Percentiles rank a stretch among this genome's conserved stretches.
Evolutionary conservation across 257 asterid genomes (phyloP).

Genomic region (Ehretia macrophylla): DNA sequence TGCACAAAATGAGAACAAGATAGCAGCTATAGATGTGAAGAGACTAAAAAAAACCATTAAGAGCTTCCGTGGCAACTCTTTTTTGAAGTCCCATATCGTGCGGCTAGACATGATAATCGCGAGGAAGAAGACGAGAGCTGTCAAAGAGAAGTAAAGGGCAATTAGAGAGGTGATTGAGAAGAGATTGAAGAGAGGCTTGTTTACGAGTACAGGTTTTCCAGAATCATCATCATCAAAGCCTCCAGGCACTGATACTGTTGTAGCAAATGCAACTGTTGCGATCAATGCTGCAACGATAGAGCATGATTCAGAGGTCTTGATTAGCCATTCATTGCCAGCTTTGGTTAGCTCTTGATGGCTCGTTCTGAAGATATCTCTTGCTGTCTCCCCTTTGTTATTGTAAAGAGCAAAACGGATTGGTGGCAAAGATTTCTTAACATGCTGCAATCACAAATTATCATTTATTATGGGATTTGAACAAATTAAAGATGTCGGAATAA

Average conservation of each 20-base stretch:
- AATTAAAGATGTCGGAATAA: too few species aligned
- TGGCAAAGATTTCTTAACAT: constrained; percentile 43
- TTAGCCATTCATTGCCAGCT: constrained; percentile 44
- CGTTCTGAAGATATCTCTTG: constrained; percentile 26
- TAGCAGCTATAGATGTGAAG: too few species aligned
- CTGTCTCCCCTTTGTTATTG: constrained; percentile 40
- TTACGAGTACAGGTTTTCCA: constrained; percentile 35
- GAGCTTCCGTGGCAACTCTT: too few species aligned
- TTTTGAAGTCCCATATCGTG: too few species aligned
- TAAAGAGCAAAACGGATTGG: constrained; percentile 18
- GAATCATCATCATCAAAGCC: too few species aligned
- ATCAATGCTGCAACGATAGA: constrained; percentile 56
- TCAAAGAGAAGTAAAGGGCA: constrained; percentile 54
- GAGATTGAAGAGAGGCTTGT: constrained; percentile 23
- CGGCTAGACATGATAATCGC: constrained; percentile 58
- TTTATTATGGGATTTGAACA: too few species aligned
- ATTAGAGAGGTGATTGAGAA: constrained; percentile 43
- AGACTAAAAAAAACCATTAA: constrained; percentile 51
- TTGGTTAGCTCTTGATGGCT: constrained; percentile 29
- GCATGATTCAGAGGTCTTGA: constrained; percentile 62
- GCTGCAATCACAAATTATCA: too few species aligned
- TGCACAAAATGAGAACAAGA: too few species aligned
- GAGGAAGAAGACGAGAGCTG: constrained; percentile 57
- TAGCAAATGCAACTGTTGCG: constrained; percentile 59
- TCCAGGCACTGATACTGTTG: too few species aligned